Evolutionary conservation across 257 asterid species (phyloP).

Genomic region (Forsythia viridissima): DNA sequence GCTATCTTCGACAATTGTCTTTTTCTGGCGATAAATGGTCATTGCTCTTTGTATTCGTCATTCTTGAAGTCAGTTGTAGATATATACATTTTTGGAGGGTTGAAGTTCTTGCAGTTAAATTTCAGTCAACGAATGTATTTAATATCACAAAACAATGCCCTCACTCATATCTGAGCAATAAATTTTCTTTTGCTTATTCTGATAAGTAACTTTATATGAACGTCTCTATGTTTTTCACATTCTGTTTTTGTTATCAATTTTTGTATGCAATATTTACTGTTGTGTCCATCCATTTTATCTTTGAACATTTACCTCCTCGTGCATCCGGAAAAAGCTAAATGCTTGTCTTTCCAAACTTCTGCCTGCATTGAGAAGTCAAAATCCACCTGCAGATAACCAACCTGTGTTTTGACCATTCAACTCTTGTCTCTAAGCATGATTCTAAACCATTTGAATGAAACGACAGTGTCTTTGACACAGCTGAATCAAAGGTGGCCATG

Average conservation of each 20-base stretch:
- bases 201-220: too few species aligned
- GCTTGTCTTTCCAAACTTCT: background rate
- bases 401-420: constrained; percentile 8
- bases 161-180: too few species aligned
- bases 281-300: too few species aligned
- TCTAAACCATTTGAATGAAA: constrained; percentile 34
- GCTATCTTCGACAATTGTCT: background rate
- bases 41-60: background rate
- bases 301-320: background rate
- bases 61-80: background rate
- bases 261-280: too few species aligned
- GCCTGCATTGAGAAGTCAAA: constrained; percentile 18
- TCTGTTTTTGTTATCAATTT: too few species aligned
- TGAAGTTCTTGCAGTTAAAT: background rate
- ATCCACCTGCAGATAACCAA: constrained; percentile 2
- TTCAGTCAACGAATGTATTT: background rate
- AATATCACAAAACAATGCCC: too few species aligned
- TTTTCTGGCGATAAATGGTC: background rate
- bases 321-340: background rate
- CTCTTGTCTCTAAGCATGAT: constrained; percentile 17
- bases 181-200: too few species aligned
- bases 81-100: background rate
- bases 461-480: constrained; percentile 43
- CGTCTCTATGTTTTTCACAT: too few species aligned
- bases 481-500: constrained; percentile 46